These are phyloP conservation scores for Lachnellula cervina DNA, from an alignment of 2,329 filamentous ascomycete genomes.

Conservation along the genomic window DNA sequence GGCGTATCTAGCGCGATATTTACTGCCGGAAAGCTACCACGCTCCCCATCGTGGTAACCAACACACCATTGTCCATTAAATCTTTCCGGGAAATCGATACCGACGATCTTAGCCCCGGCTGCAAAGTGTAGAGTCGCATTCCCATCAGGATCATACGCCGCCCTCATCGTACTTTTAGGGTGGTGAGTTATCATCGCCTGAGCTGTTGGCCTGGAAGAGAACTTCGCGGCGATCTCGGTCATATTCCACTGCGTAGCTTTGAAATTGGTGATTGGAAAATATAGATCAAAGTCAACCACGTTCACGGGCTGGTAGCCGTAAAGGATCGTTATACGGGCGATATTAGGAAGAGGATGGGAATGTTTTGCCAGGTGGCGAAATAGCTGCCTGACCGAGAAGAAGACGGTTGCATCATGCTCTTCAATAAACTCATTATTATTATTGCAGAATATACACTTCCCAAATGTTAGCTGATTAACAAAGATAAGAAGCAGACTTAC, in stretches of 20 bases:
- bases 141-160: slow-evolving; percentile 25
- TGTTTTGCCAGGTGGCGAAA: slow-evolving; percentile 30
- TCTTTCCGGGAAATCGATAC: slow-evolving; percentile 26
- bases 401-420: slow-evolving; percentile 32
- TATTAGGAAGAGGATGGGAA: slow-evolving; percentile 24
- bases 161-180: slow-evolving; percentile 19
- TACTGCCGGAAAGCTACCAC: slow-evolving; percentile 25
- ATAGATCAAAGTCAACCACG: slow-evolving; percentile 29
- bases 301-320: slow-evolving; percentile 22
- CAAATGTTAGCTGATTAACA: background rate
- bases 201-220: slow-evolving; percentile 23
- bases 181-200: slow-evolving; percentile 22
- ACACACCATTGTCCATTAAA: slow-evolving; percentile 28
- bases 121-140: slow-evolving; percentile 26
- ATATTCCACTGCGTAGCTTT: slow-evolving; percentile 17
- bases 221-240: slow-evolving; percentile 20
- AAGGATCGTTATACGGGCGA: slow-evolving; percentile 24
- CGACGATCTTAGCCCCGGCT: slow-evolving; percentile 27
- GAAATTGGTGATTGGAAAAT: slow-evolving; percentile 22
- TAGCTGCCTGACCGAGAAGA: slow-evolving; percentile 27
- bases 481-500: slow-evolving; percentile 11
- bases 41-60: slow-evolving; percentile 30
- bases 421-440: slow-evolving; percentile 28
- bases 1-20: slow-evolving; percentile 23
- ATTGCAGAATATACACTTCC: slow-evolving; percentile 30